Conservation (phyloP, 805 yeast genomes). For the Lachancea kluyveri region DNA sequence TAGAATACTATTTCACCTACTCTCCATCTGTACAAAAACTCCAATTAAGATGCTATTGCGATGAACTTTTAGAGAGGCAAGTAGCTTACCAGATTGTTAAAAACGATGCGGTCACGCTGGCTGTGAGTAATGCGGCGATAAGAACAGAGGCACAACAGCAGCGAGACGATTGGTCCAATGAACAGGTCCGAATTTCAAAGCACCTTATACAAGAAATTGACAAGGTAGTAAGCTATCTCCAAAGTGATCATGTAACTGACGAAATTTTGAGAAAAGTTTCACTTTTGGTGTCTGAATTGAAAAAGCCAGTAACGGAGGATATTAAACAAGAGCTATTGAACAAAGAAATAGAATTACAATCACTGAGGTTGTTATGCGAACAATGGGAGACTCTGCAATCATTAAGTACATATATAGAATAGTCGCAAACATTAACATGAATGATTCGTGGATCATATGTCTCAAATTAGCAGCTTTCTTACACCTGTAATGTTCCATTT, state of each 20-base stretch:
- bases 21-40: not conserved
- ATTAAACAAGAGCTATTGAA: constrained; percentile 21
- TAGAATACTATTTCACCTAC: constrained; percentile 2
- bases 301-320: constrained; percentile 19
- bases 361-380: constrained; percentile 20
- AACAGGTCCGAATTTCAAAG: constrained; percentile 4
- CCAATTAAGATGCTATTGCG: constrained; percentile 1
- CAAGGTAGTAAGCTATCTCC: constrained; percentile 17
- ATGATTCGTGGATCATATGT: not conserved
- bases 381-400: constrained; percentile 25
- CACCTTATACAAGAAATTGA: constrained; percentile 14
- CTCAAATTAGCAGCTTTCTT: constrained; percentile 61
- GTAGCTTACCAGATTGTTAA: constrained; percentile 1
- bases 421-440: not conserved
- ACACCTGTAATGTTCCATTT: constrained; percentile 74
- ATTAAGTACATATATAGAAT: no score
- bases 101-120: constrained; percentile 1
- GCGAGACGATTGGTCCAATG: not conserved
- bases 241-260: constrained; percentile 10
- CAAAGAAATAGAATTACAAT: constrained; percentile 22
- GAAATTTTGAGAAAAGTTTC: constrained; percentile 17
- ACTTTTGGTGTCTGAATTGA: constrained; percentile 16
- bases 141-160: not conserved
- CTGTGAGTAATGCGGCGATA: not conserved
- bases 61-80: not conserved